phyloP scores from a whole-genome alignment of 768 basidiomycete species.

The Imleria badia region DNA sequence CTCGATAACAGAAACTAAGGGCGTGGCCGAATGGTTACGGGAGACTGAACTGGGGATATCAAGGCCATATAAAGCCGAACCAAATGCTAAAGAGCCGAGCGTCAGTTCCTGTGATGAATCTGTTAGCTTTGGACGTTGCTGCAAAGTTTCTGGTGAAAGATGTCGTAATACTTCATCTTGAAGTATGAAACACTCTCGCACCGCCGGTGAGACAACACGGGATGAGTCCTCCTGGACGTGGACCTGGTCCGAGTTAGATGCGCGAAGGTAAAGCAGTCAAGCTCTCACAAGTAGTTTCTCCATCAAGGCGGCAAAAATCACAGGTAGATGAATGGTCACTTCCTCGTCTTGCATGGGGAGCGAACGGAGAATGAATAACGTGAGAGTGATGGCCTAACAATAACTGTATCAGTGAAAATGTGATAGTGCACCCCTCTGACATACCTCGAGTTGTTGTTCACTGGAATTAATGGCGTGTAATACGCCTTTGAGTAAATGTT shows the following conservation, averaged over 20 bases:
- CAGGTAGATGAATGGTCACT: slow-evolving; percentile 75
- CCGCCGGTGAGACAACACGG: slow-evolving; percentile 35
- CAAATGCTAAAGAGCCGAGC: slow-evolving; percentile 51
- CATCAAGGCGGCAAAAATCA: slow-evolving; percentile 68
- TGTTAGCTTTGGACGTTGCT: slow-evolving; percentile 49
- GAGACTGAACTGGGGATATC: slow-evolving; percentile 28
- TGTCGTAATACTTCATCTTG: slow-evolving; percentile 53
- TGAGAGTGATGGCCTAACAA: slow-evolving; percentile 61
- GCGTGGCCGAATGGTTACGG: slow-evolving; percentile 34
- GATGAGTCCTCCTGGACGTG: slow-evolving; percentile 38
- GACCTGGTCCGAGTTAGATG: slow-evolving; percentile 27
- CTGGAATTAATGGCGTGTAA: slow-evolving; percentile 52
- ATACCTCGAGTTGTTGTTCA: slow-evolving; percentile 48
- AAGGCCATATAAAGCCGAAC: slow-evolving; percentile 62
- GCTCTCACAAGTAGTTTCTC: slow-evolving; percentile 60
- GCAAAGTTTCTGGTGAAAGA: slow-evolving; percentile 49
- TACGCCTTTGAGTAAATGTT: slow-evolving; percentile 59
- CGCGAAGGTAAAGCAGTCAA: background rate
- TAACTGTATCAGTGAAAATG: slow-evolving; percentile 4
- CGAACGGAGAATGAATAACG: slow-evolving; percentile 68
- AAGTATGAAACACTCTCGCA: slow-evolving; percentile 47
- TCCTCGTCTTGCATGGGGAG: slow-evolving; percentile 88
- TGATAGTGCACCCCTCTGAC: slow-evolving; percentile 3
- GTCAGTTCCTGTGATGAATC: slow-evolving; percentile 34
- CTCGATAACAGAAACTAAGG: slow-evolving; percentile 60